Percentiles rank a stretch among this genome's conserved stretches.
Conservation (phyloP, 805 yeast species). For the Diddensiella santjacobensis region DNA sequence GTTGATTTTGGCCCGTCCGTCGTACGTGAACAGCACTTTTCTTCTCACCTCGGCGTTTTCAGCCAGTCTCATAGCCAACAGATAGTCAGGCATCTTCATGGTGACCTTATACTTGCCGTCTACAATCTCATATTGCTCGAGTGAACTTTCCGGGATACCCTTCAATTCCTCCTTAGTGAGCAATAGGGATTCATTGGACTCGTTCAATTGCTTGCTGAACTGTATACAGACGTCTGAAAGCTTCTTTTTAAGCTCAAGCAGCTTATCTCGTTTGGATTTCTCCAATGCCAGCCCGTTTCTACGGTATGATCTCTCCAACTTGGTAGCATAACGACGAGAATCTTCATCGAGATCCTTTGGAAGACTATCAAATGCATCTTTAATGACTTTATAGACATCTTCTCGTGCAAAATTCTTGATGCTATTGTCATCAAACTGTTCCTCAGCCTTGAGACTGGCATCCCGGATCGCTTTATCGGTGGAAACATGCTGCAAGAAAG, state of each 20-base stretch:
- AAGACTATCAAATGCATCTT: constrained; percentile 44
- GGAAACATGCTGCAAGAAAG: constrained; percentile 73
- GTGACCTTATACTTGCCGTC: constrained; percentile 58
- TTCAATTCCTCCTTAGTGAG: constrained; percentile 63
- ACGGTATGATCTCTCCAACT: constrained; percentile 52
- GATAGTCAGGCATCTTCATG: constrained; percentile 74
- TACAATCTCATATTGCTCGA: constrained; percentile 45
- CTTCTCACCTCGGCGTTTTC: constrained; percentile 60
- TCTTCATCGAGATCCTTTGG: constrained; percentile 30
- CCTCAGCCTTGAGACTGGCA: constrained; percentile 63
- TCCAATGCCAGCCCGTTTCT: constrained; percentile 69
- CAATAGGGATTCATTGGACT: constrained; percentile 56
- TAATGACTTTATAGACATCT: constrained; percentile 60
- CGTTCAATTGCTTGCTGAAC: constrained; percentile 65
- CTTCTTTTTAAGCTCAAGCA: constrained; percentile 56
- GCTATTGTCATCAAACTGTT: constrained; percentile 48
- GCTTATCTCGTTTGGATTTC: constrained; percentile 48
- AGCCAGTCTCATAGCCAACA: constrained; percentile 77
- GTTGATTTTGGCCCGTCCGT: constrained; percentile 59
- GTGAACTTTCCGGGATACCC: constrained; percentile 67
- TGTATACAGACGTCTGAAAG: constrained; percentile 54
- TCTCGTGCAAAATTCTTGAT: constrained; percentile 65
- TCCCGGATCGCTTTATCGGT: constrained; percentile 61
- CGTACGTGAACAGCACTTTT: constrained; percentile 61
- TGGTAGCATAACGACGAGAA: constrained; percentile 51